These are phyloP conservation scores for Cladophialophora exuberans DNA, from an alignment of 2,329 filamentous ascomycete genomes.

Conservation along the genomic window DNA sequence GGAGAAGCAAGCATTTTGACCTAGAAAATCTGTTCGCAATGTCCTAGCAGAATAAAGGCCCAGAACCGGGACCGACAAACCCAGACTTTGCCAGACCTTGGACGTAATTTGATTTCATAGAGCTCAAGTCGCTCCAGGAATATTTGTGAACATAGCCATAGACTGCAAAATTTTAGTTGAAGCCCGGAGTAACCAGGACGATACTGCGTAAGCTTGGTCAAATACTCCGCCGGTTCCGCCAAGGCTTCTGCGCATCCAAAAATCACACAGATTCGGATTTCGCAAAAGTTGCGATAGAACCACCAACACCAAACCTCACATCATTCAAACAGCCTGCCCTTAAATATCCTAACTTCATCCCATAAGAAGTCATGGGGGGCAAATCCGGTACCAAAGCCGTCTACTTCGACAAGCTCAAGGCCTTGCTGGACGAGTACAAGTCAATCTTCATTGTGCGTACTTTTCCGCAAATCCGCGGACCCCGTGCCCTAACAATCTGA, in stretches of 20 bases:
- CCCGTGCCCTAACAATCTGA: constrained; percentile 14
- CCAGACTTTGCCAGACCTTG: too few species aligned
- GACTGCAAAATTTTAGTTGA: too few species aligned
- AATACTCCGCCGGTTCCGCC: constrained; percentile 15
- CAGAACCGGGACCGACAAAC: not conserved
- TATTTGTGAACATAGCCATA: too few species aligned
- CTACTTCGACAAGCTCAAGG: constrained; percentile 99
- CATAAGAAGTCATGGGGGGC: constrained; percentile 98
- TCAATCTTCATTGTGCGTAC: constrained; percentile 85
- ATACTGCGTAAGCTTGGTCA: not conserved
- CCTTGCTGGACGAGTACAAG: constrained; percentile 92
- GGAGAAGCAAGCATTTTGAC: constrained; percentile 48
- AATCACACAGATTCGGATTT: constrained; percentile 13
- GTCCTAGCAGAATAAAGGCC: not conserved
- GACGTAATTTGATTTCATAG: too few species aligned
- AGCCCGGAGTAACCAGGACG: too few species aligned
- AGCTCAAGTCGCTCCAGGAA: too few species aligned
- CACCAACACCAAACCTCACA: constrained; percentile 31
- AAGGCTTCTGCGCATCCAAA: constrained; percentile 8
- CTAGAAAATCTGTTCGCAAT: not conserved
- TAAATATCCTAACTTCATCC: constrained; percentile 97
- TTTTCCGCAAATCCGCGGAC: not conserved
- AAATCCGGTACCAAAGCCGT: constrained; percentile 89
- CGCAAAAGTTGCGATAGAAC: constrained; percentile 19
- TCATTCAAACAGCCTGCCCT: constrained; percentile 60